These are phyloP conservation scores for Neophaeococcomyces mojaviensis DNA, from an alignment of 2,329 filamentous ascomycete species.

Conservation along the genomic window DNA sequence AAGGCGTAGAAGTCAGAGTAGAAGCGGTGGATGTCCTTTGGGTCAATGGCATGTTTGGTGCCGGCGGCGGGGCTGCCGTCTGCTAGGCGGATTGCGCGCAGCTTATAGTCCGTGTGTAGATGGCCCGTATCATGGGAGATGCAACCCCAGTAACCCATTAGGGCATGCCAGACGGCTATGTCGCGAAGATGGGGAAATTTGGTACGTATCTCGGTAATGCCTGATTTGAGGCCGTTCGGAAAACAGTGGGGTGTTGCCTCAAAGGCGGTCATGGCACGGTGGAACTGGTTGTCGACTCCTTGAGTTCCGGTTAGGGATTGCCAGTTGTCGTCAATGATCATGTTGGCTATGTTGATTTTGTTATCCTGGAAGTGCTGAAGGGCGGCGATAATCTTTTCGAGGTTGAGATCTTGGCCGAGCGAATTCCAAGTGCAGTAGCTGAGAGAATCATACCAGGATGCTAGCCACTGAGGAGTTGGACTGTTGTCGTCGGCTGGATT, in stretches of 20 bases:
- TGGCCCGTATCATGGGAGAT: slow-evolving; percentile 62
- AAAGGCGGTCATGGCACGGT: slow-evolving; percentile 65
- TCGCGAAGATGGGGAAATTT: slow-evolving; percentile 68
- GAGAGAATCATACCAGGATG: slow-evolving; percentile 86
- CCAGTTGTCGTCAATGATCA: slow-evolving; percentile 98
- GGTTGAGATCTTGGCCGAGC: slow-evolving; percentile 73
- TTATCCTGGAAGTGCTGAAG: slow-evolving; percentile 63
- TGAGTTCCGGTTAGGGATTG: slow-evolving; percentile 60
- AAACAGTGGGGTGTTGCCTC: slow-evolving; percentile 77
- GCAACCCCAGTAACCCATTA: slow-evolving; percentile 85
- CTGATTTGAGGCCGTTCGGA: slow-evolving; percentile 67
- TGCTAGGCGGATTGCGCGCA: slow-evolving; percentile 50
- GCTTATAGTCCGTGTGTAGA: slow-evolving; percentile 73
- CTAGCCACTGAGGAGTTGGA: slow-evolving; percentile 52
- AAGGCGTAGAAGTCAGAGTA: slow-evolving; percentile 92
- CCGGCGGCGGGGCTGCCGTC: slow-evolving; percentile 43
- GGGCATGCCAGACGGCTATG: slow-evolving; percentile 88
- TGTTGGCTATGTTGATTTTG: slow-evolving; percentile 68
- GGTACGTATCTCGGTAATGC: slow-evolving; percentile 60
- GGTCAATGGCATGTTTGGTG: slow-evolving; percentile 65
- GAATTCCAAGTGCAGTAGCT: slow-evolving; percentile 98
- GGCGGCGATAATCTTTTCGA: slow-evolving; percentile 71
- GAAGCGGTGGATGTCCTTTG: slow-evolving; percentile 65
- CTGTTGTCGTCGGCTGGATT: slow-evolving; percentile 41
- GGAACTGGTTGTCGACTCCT: slow-evolving; percentile 42